Base-by-base conservation (phyloP, 139 green algal genomes). In the Micromonas pusilla region DNA sequence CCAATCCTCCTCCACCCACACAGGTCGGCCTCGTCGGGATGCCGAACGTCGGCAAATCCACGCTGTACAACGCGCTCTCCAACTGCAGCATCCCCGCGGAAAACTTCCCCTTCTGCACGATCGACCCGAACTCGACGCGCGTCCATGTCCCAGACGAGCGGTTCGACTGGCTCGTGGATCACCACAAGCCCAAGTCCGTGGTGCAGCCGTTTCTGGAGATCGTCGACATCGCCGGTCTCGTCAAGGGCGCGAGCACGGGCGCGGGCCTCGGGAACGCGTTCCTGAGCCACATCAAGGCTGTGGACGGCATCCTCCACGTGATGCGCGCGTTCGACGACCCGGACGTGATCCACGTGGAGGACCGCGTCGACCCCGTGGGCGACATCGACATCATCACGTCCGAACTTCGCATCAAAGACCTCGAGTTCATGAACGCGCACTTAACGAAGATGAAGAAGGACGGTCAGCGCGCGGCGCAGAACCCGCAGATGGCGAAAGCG, bases 301-400 rank as follows among this genome's bases (percentile, higher is more conserved):
- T 98, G 36, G 96, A 99, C 79, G 96, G 96, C 81, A 98, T 99
- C 82, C 97, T 97, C 85, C 96, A 99, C 79, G 94, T 99, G 3
- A 70, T 75, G 77, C 87, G 94, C 73, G 90, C 87, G 0, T 99
- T 99, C 88, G 96, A 98, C 38, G 89, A 96, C 77, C 62, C 83
- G 30, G 91, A 94, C 75, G 89, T 96, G 34, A 84, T 91, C 37
- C 91, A 96, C 72, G 91, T 97, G 32, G 93, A 97, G 83, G 96
- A 99, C 81, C 83, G 92, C 60, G 60, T 99, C 21, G 92, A 99
- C 81, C 96, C 96, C 0, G 92, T 99, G 52, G 89, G 90, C 2
- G 96, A 99, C 78, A 85, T 99, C 57, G 92, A 99, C 2, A 99
- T 98, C 89, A 97, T 99, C 81, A 87, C 93, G 76, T 81, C 74